Evolutionary conservation across 2,329 filamentous ascomycete species (phyloP), one percentile per base, ranked within the genome.

Genomic region (Colletotrichum destructivum): DNA sequence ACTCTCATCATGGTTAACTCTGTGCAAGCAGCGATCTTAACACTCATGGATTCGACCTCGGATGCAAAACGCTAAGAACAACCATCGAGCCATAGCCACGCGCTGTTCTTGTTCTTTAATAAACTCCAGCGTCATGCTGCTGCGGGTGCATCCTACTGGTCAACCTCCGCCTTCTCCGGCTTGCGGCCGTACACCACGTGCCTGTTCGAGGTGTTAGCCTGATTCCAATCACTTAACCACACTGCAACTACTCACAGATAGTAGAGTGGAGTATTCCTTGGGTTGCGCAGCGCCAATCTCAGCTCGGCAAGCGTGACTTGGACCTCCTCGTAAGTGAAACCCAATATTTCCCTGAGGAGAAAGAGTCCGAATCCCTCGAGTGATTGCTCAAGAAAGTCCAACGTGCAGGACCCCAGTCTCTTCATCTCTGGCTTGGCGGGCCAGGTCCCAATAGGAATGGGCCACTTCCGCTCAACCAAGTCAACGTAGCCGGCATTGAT

Each of bases 331-430:
- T 66, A 68, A 0, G 72, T 70, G 76, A 78, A 79, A 0, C 78
- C 78, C 44, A 81, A 8, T 6, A 81, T 62, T 57, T 81, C 75
- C 2, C 76, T 78, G 13, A 81, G 65, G 1, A 78, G 69, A 18
- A 77, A 77, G 2, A 77, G 26, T 1, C 69, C 79, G 55, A 81
- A 81, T 0, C 78, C 78, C 42, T 79, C 78, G 2, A 79, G 52
- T 31, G 76, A 76, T 56, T 76, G 70, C 16, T 77, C 75, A 13
- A 74, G 23, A 26, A 74, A 77, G 3, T 72, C 62, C 12, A 76
- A 69, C 26, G 77, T 77, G 56, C 72, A 76, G 0, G 66, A 42
- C 4, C 73, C 74, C 42, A 75, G 64, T 31, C 68, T 61, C 46
- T 62, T 71, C 47, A 75, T 57, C 4, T 52, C 54, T 0, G 67